phyloP scores from a whole-genome alignment of 1,284 basidiomycete genomes.

The Leccinum ponderosum region DNA sequence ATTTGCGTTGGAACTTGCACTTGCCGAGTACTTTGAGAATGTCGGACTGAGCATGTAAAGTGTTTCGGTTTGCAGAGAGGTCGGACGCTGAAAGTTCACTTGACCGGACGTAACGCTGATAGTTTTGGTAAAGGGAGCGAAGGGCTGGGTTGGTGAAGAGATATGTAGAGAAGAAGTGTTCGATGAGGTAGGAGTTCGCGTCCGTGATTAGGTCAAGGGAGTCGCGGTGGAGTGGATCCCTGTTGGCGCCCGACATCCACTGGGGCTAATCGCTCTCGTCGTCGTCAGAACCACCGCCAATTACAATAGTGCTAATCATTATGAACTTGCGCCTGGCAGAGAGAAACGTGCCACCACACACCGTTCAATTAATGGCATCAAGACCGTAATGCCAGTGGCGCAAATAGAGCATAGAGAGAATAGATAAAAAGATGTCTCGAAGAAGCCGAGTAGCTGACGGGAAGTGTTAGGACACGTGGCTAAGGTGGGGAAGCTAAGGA shows the following conservation, averaged over 20 bases:
- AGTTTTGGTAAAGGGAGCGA: constrained; percentile 77
- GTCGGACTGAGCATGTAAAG: too few relatives aligned
- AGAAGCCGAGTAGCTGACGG: constrained; percentile 58
- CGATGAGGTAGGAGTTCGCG: constrained; percentile 80
- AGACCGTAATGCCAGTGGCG: constrained; percentile 57
- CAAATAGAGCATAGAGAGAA: constrained; percentile 64
- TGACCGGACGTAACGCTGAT: too few relatives aligned
- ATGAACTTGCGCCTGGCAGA: constrained; percentile 7
- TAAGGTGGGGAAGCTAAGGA: background rate
- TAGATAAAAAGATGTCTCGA: constrained; percentile 84
- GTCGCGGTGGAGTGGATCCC: constrained; percentile 46
- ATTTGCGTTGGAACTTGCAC: too few relatives aligned
- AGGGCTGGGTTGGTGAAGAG: constrained; percentile 87
- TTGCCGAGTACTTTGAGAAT: too few relatives aligned
- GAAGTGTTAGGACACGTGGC: too few relatives aligned
- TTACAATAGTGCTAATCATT: constrained; percentile 62
- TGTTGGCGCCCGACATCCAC: constrained; percentile 26
- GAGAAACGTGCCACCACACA: constrained; percentile 35
- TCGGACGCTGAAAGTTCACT: too few relatives aligned
- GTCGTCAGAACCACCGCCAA: constrained; percentile 57
- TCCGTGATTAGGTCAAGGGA: constrained; percentile 86
- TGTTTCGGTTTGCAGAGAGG: too few relatives aligned
- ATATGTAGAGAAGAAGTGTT: constrained; percentile 93
- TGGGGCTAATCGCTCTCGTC: constrained; percentile 53
- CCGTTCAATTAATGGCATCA: constrained; percentile 95